Conservation (phyloP, 176 grass and related monocot species). For the Hyparrhenia diplandra region DNA sequence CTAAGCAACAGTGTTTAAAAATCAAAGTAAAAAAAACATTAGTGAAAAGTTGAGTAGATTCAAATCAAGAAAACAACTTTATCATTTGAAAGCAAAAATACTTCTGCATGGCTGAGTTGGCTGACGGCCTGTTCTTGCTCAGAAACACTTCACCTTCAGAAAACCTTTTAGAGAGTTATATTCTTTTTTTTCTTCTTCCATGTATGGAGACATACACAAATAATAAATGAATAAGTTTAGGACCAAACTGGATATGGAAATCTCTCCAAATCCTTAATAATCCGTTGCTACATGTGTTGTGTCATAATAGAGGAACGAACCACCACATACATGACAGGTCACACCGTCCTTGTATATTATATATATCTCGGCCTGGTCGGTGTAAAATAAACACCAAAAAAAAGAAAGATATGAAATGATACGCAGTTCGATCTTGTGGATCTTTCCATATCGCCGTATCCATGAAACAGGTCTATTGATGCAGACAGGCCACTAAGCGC, state of each 20-base stretch:
- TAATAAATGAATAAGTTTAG: slow-evolving; percentile 9
- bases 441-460: slow-evolving; percentile 15
- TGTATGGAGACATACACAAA: no score
- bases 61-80: not conserved
- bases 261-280: slow-evolving; percentile 26
- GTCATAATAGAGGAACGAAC: slow-evolving; percentile 22
- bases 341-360: slow-evolving; percentile 15
- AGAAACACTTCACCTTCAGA: no score
- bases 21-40: not conserved
- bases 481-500: slow-evolving; percentile 16
- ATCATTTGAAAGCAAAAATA: no score
- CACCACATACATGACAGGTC: slow-evolving; percentile 16
- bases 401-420: slow-evolving; percentile 34
- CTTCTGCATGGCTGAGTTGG: not conserved
- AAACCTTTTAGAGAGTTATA: no score
- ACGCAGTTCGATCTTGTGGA: slow-evolving; percentile 32
- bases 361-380: not conserved
- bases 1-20: not conserved
- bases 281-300: slow-evolving; percentile 24
- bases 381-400: slow-evolving; percentile 13
- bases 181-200: no score
- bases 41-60: not conserved
- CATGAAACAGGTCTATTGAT: slow-evolving; percentile 25
- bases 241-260: slow-evolving; percentile 13
- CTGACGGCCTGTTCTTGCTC: no score